Conservation (phyloP, 805 yeast genomes). For the Metschnikowia santaceciliae region DNA sequence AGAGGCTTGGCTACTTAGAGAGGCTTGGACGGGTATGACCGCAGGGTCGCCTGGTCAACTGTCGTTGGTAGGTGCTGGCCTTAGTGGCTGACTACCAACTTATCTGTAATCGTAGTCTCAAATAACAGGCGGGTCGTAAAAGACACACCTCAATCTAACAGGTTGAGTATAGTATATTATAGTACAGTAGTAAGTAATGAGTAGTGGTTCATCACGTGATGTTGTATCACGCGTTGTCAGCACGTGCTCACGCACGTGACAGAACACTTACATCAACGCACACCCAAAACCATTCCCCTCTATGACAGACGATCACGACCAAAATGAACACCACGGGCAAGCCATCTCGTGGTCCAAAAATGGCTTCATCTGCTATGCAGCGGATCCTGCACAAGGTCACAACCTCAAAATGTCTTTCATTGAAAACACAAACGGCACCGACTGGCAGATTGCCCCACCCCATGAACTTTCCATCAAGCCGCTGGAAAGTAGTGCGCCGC, state of each 20-base stretch:
- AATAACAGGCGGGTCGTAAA: too few relatives aligned
- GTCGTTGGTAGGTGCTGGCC: too few relatives aligned
- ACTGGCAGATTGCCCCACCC: conserved; percentile 74
- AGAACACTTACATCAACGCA: not conserved
- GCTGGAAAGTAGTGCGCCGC: conserved; percentile 21
- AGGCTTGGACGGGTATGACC: too few relatives aligned
- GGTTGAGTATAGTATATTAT: too few relatives aligned
- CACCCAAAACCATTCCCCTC: not conserved
- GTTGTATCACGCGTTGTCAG: too few relatives aligned
- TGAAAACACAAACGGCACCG: conserved; percentile 68
- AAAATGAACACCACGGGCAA: not conserved
- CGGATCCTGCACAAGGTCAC: conserved; percentile 28
- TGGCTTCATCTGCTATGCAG: conserved; percentile 75
- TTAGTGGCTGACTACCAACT: too few relatives aligned
- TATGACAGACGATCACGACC: not conserved
- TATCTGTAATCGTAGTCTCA: too few relatives aligned
- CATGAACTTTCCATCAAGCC: conserved; percentile 32
- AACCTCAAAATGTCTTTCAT: conserved; percentile 59
- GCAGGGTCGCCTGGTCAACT: too few relatives aligned
- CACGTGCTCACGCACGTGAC: not conserved
- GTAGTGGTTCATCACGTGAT: too few relatives aligned
- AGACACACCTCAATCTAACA: too few relatives aligned
- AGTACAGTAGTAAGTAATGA: too few relatives aligned
- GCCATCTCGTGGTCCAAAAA: conserved; percentile 73
- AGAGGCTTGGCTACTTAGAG: too few relatives aligned